A percentile compares a stretch with the other conserved stretches of the same genome.
These are phyloP conservation scores for Articulospora tetracladia DNA, from an alignment of 495 filamentous ascomycete genomes.

Conservation along the genomic window DNA sequence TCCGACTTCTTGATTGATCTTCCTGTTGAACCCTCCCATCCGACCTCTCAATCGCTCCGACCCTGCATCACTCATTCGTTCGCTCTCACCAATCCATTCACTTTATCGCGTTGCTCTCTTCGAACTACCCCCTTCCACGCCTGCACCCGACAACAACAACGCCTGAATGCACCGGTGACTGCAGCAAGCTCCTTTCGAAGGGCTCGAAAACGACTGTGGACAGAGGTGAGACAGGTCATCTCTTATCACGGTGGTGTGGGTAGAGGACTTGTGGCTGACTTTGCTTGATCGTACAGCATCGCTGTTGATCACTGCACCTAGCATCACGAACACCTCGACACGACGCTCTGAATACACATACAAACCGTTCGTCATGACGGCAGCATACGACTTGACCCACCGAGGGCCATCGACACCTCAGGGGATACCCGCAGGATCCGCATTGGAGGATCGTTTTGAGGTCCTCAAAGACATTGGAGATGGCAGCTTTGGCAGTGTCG, in stretches of 20 bases:
- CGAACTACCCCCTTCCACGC: conserved; percentile 9
- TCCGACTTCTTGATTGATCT: conserved; percentile 5
- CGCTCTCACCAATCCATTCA: conserved; percentile 10
- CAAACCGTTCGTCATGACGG: conserved; percentile 54
- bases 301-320: conserved; percentile 12
- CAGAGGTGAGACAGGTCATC: conserved; percentile 3
- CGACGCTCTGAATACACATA: not conserved
- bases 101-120: conserved; percentile 4
- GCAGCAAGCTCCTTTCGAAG: conserved; percentile 21
- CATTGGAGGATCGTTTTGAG: conserved; percentile 86
- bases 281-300: conserved; percentile 9
- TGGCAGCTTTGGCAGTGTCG: conserved; percentile 97
- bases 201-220: conserved; percentile 21
- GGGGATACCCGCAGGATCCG: conserved; percentile 42
- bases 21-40: not conserved
- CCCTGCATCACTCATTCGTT: conserved; percentile 7
- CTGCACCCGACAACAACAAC: conserved; percentile 3
- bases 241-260: not conserved
- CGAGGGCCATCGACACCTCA: conserved; percentile 43
- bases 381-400: conserved; percentile 59
- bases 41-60: conserved; percentile 11
- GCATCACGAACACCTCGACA: conserved; percentile 6
- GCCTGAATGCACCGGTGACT: conserved; percentile 27
- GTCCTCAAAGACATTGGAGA: conserved; percentile 97
- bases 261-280: conserved; percentile 7